phyloP scores from a whole-genome alignment of 768 basidiomycete species.

The Lepiota brunneoincarnata region DNA sequence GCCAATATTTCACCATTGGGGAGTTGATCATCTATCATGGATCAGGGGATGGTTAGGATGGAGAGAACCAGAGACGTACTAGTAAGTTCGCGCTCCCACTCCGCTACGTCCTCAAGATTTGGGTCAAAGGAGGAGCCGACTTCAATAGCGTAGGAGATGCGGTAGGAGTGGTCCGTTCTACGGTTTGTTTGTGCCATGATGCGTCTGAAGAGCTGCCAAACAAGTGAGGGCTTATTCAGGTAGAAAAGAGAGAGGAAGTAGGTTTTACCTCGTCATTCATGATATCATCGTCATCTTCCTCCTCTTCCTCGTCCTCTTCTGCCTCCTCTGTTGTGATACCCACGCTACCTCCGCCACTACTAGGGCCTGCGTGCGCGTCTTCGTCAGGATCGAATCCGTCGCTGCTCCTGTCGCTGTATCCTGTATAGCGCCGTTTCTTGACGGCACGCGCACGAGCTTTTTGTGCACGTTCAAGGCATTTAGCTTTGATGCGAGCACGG shows the following conservation, averaged over 20 bases:
- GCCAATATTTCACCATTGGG: conserved; percentile 31
- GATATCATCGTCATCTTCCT: conserved; percentile 55
- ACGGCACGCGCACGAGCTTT: conserved; percentile 52
- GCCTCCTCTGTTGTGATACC: conserved; percentile 43
- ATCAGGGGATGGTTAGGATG: neutral
- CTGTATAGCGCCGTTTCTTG: conserved; percentile 29
- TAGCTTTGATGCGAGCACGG: conserved; percentile 56
- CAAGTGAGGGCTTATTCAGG: conserved; percentile 1
- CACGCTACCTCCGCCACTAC: neutral
- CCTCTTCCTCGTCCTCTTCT: conserved; percentile 44
- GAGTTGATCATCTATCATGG: conserved; percentile 12
- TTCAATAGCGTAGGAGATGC: conserved; percentile 61
- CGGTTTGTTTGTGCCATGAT: conserved; percentile 56
- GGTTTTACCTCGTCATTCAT: conserved; percentile 60
- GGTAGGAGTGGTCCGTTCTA: conserved; percentile 50
- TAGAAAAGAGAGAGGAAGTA: conserved; percentile 2
- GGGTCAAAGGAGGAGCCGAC: conserved; percentile 80
- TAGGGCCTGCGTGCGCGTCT: conserved; percentile 13
- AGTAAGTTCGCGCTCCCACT: conserved; percentile 59
- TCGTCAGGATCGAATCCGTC: conserved; percentile 46
- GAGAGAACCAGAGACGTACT: conserved; percentile 26
- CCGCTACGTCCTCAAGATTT: conserved; percentile 56
- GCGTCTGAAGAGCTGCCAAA: conserved; percentile 57
- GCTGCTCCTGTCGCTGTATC: conserved; percentile 40
- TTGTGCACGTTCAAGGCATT: conserved; percentile 60